Evolutionary conservation across 768 basidiomycete species (phyloP).

Genomic region (Kondoa subrosea): DNA sequence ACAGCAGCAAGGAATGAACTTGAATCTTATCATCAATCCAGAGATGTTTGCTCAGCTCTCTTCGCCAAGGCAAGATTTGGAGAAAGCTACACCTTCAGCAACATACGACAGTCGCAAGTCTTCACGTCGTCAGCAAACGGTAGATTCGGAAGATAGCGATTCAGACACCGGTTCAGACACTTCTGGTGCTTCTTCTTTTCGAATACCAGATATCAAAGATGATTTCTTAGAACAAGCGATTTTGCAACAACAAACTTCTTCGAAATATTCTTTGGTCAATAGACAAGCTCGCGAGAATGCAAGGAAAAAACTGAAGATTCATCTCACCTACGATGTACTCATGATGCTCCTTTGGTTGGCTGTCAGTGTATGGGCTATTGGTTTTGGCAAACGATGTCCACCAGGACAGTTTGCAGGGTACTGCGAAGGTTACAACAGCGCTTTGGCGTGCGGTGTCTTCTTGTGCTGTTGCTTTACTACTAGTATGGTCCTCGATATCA

Average conservation of each 20-base stretch:
- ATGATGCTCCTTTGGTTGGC: neutral
- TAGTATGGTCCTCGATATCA: neutral
- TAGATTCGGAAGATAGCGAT: neutral
- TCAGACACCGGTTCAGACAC: neutral
- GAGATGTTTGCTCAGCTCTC: neutral
- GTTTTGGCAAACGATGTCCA: conserved; percentile 1
- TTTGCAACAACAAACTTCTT: neutral
- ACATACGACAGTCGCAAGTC: neutral
- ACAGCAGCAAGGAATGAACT: neutral
- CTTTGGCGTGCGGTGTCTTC: neutral
- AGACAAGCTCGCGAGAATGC: neutral
- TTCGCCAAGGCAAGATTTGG: neutral
- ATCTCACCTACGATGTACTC: neutral
- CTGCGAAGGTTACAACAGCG: conserved; percentile 4
- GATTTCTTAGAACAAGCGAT: neutral
- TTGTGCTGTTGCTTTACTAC: neutral
- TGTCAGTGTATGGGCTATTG: neutral
- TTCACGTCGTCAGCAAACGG: neutral
- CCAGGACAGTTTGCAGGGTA: neutral
- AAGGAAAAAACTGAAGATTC: neutral
- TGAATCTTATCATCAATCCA: conserved; percentile 4
- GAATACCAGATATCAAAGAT: neutral
- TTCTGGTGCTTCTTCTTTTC: neutral
- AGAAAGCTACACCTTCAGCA: neutral
- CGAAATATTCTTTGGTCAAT: neutral